A percentile compares a stretch with the other conserved stretches of the same genome.
These are phyloP conservation scores for Henningerozyma blattae DNA, from an alignment of 805 yeast genomes.

Conservation along the genomic window DNA sequence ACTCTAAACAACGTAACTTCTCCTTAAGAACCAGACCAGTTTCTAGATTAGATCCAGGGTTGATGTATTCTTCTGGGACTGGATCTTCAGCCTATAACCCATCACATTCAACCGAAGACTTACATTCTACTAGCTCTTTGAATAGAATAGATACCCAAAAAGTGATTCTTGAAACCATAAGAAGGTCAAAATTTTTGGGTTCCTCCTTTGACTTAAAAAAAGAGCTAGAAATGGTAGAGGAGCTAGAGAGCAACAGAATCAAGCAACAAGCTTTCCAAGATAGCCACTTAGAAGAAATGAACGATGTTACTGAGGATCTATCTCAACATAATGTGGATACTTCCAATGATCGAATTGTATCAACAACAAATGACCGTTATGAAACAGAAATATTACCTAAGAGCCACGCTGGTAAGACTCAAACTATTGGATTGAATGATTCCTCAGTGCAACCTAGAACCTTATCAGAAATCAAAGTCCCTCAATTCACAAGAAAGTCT, in stretches of 20 bases:
- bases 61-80: constrained; percentile 4
- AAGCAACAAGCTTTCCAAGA: neutral
- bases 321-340: constrained; percentile 1
- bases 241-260: neutral
- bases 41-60: constrained; percentile 33
- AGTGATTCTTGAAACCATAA: constrained; percentile 29
- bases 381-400: constrained; percentile 17
- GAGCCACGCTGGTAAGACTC: constrained; percentile 12
- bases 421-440: constrained; percentile 11
- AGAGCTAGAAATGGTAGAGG: constrained; percentile 17
- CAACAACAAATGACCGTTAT: constrained; percentile 7
- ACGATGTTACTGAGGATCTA: neutral
- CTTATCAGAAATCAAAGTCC: constrained; percentile 53
- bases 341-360: constrained; percentile 6
- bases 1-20: constrained; percentile 27
- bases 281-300: neutral
- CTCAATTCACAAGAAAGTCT: constrained; percentile 60
- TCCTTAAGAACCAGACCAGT: constrained; percentile 32
- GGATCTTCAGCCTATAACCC: neutral
- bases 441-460: constrained; percentile 30
- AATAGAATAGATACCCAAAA: constrained; percentile 18
- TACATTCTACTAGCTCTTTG: neutral
- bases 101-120: neutral
- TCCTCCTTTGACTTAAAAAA: constrained; percentile 27
- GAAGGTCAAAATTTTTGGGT: constrained; percentile 34